Conservation (phyloP, 1,139 yeast genomes). For the Candida pseudoviswanathii region DNA sequence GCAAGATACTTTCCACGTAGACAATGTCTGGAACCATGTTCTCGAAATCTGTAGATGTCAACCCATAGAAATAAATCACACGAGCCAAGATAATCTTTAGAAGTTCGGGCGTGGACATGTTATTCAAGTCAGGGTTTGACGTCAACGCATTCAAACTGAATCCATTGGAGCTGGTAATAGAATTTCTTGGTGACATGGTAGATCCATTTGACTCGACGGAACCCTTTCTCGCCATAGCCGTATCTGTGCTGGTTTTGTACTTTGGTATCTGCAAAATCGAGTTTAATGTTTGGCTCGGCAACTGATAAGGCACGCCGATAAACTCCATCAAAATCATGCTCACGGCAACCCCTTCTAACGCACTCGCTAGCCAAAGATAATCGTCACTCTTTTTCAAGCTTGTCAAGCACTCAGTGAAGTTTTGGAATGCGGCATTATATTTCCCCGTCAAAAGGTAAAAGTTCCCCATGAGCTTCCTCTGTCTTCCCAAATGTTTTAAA, state of each 20-base stretch:
- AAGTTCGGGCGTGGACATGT: constrained; percentile 47
- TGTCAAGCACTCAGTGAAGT: constrained; percentile 71
- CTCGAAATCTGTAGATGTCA: constrained; percentile 60
- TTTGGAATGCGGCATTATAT: constrained; percentile 65
- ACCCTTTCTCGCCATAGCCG: constrained; percentile 18
- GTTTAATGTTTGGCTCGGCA: constrained; percentile 46
- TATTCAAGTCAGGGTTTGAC: constrained; percentile 24
- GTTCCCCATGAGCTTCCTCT: constrained; percentile 73
- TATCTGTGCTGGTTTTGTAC: constrained; percentile 19
- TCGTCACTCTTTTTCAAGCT: constrained; percentile 68
- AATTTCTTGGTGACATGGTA: constrained; percentile 35
- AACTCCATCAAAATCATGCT: constrained; percentile 63
- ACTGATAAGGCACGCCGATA: constrained; percentile 58
- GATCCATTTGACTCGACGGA: constrained; percentile 22
- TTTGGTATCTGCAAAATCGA: constrained; percentile 26
- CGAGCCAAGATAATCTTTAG: constrained; percentile 48
- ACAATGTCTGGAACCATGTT: constrained; percentile 85
- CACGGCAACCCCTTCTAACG: constrained; percentile 78
- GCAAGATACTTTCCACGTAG: constrained; percentile 68
- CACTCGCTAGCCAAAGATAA: constrained; percentile 83
- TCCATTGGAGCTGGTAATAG: constrained; percentile 24
- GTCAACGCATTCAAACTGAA: constrained; percentile 16
- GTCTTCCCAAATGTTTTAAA: constrained; percentile 61
- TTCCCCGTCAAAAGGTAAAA: constrained; percentile 81
- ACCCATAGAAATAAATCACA: constrained; percentile 57